Evolutionary conservation across 371 early-diverging fungal species (phyloP).

Genomic region (Lichtheimia ornata): DNA sequence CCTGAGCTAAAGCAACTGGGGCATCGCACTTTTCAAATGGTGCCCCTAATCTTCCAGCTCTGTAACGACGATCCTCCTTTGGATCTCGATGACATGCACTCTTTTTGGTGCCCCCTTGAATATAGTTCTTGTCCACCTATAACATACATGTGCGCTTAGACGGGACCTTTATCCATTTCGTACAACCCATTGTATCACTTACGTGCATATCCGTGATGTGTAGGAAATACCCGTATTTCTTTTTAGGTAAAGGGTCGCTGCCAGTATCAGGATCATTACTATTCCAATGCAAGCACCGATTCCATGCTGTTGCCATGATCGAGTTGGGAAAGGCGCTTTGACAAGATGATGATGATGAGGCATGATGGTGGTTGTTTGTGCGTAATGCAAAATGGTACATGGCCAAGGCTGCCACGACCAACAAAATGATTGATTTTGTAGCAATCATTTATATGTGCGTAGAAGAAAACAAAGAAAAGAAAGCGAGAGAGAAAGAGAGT

Average conservation of each 20-base stretch:
- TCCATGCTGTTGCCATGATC: conserved; percentile 4
- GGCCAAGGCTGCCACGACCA: not conserved
- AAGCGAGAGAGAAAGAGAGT: conserved; percentile 3
- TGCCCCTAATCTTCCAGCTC: conserved; percentile 51
- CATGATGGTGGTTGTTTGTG: not conserved
- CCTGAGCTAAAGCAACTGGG: conserved; percentile 65
- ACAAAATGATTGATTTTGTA: not conserved
- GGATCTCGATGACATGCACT: conserved; percentile 59
- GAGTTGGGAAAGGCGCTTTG: not conserved
- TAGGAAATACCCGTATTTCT: conserved; percentile 54
- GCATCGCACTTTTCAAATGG: conserved; percentile 71
- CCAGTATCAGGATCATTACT: not conserved
- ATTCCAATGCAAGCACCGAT: not conserved
- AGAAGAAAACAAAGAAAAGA: conserved; percentile 2
- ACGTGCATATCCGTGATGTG: conserved; percentile 82
- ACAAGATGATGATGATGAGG: not conserved
- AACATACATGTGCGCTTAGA: not conserved
- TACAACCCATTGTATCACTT: conserved; percentile 12
- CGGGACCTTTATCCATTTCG: not conserved
- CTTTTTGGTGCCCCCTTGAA: conserved; percentile 43
- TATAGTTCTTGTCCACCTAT: conserved; percentile 53
- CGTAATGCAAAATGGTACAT: not conserved
- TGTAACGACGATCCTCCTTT: not conserved
- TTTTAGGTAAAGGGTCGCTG: not conserved
- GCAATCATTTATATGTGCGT: not conserved